These are phyloP conservation scores for Quambalaria eucalypti DNA, from an alignment of 1,284 basidiomycete genomes.

Conservation along the genomic window DNA sequence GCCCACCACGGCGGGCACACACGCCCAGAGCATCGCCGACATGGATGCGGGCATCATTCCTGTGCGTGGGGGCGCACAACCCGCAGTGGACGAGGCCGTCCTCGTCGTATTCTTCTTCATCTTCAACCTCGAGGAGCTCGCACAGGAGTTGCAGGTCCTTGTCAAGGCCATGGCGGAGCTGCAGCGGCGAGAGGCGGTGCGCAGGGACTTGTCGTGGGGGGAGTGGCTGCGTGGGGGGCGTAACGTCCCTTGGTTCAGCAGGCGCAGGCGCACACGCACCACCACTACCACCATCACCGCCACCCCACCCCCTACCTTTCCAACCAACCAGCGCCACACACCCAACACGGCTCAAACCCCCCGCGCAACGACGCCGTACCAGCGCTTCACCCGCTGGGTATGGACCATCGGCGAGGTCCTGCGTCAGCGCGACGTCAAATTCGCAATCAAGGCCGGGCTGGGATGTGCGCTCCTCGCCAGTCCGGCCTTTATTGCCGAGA, in stretches of 20 bases:
- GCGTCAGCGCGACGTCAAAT: constrained; percentile 68
- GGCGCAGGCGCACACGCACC: not conserved
- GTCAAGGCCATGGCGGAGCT: constrained; percentile 24
- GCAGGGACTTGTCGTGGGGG: not conserved
- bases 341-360: constrained; percentile 77
- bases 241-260: not conserved
- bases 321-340: constrained; percentile 69
- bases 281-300: not conserved
- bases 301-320: constrained; percentile 54
- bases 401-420: constrained; percentile 69
- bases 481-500: constrained; percentile 73
- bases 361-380: constrained; percentile 36
- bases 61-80: not conserved
- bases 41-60: not conserved
- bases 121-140: constrained; percentile 41
- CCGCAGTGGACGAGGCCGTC: constrained; percentile 23
- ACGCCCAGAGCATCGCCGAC: not conserved
- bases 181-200: constrained; percentile 7
- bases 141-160: constrained; percentile 24
- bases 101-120: constrained; percentile 42
- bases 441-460: constrained; percentile 71
- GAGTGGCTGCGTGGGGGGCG: constrained; percentile 1
- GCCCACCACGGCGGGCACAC: constrained; percentile 14
- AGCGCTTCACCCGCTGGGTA: constrained; percentile 49
- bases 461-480: constrained; percentile 67